phyloP scores from a whole-genome alignment of 768 basidiomycete genomes.

The Chalciporus chontae region DNA sequence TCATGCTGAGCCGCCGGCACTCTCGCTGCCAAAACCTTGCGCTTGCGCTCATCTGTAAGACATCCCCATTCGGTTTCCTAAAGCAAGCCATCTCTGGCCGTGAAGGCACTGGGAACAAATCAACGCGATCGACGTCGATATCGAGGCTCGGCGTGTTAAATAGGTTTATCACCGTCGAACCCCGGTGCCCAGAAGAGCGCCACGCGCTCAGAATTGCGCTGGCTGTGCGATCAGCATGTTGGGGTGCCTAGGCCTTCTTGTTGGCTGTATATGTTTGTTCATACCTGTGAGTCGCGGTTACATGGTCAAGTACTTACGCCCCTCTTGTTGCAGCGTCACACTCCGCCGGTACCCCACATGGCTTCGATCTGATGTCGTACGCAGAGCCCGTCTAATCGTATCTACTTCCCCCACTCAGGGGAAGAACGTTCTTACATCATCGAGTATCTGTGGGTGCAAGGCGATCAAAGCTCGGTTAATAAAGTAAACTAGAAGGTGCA shows the following conservation, averaged over 20 bases:
- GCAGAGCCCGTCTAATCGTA: not conserved
- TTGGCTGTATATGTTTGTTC: constrained; percentile 14
- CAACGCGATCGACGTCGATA: constrained; percentile 22
- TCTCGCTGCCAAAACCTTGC: constrained; percentile 11
- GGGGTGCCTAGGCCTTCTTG: constrained; percentile 16
- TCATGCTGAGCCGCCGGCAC: not conserved
- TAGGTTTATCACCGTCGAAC: constrained; percentile 15
- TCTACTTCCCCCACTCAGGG: not conserved
- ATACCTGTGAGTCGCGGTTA: constrained; percentile 3
- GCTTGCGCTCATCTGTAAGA: constrained; percentile 5
- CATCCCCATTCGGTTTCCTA: constrained; percentile 15
- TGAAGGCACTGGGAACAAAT: constrained; percentile 18
- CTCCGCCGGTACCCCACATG: not conserved
- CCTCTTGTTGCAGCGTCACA: not conserved
- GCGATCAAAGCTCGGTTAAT: not conserved
- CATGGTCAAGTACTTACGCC: constrained; percentile 3
- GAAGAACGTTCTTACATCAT: not conserved
- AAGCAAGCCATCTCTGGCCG: constrained; percentile 15
- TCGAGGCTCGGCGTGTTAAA: constrained; percentile 12
- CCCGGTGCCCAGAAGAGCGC: constrained; percentile 10
- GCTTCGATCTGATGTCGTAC: too few relatives aligned
- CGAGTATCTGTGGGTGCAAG: not conserved
- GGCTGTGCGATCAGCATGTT: constrained; percentile 16
- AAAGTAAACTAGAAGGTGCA: too few relatives aligned
- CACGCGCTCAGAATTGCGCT: constrained; percentile 18